Conservation (phyloP, 2,329 filamentous ascomycete genomes). For the Ceratocystis smalleyi region DNA sequence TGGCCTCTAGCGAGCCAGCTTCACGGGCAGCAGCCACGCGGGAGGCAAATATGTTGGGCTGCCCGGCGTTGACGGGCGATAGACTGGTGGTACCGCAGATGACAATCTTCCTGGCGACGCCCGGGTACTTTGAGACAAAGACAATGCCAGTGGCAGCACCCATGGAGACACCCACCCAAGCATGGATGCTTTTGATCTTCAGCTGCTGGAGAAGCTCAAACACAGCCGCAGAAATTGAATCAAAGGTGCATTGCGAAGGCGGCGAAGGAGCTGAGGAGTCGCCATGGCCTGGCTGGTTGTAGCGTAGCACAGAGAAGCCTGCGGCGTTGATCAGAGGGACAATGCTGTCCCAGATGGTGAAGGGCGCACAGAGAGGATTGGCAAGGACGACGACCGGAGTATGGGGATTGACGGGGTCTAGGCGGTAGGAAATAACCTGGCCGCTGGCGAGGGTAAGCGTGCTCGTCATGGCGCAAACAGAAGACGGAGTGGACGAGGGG, state of each 20-base stretch:
- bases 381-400: slow-evolving; percentile 26
- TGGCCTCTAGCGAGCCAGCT: slow-evolving; percentile 23
- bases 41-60: slow-evolving; percentile 25
- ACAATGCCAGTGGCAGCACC: slow-evolving; percentile 28
- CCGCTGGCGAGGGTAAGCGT: slow-evolving; percentile 21
- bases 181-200: slow-evolving; percentile 23
- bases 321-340: slow-evolving; percentile 23
- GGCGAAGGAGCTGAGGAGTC: slow-evolving; percentile 24
- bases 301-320: slow-evolving; percentile 29
- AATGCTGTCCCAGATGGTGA: slow-evolving; percentile 28
- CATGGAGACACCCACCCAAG: slow-evolving; percentile 33
- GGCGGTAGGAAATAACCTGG: slow-evolving; percentile 22
- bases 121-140: slow-evolving; percentile 27
- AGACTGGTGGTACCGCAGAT: slow-evolving; percentile 28
- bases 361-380: slow-evolving; percentile 27
- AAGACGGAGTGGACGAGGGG: not conserved
- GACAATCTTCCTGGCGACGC: slow-evolving; percentile 26
- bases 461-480: slow-evolving; percentile 9
- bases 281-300: slow-evolving; percentile 31
- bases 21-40: slow-evolving; percentile 25
- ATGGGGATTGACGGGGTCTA: slow-evolving; percentile 20
- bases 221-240: slow-evolving; percentile 27
- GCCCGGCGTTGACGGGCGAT: slow-evolving; percentile 26
- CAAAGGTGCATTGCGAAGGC: slow-evolving; percentile 26
- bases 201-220: slow-evolving; percentile 24